Evolutionary conservation across 2,329 filamentous ascomycete genomes (phyloP), one percentile per base, ranked within the genome.

Genomic region (Neurospora crassa): DNA sequence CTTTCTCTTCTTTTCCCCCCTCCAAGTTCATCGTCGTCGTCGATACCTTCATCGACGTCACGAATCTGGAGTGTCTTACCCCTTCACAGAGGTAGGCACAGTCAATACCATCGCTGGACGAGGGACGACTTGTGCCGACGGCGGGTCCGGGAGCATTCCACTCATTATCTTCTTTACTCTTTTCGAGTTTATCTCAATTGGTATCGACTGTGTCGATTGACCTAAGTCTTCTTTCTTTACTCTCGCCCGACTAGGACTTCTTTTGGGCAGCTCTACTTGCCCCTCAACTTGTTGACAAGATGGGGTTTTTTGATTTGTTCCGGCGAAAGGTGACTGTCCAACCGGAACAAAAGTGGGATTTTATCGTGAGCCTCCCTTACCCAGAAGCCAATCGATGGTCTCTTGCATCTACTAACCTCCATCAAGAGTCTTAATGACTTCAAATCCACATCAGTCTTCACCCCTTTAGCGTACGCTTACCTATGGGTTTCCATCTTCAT

Each of bases 301-400:
- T 94, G 91, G 85, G 87, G 76, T 92, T 90, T 78, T 84, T 88
- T 76, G 87, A 88, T 74, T 87, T 89, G 75, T 82, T 86, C 69
- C 84, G 84, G 71, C 91, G 91, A 79, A 80, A 84, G 78, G 86
- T 85, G 75, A 86, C 91, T 74, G 87, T 95, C 74, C 86, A 88
- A 74, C 90, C 92, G 72, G 95, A 97, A 81, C 93, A 96, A 83
- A 92, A 94, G 85, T 98, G 95, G 95, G 92, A 94, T 78, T 97
- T 94, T 80, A 94, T 98, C 79, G 92, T 93, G 83, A 79, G 91
- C 82, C 70, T 40, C 18, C 6, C 18, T 42, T 8, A 16, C 37
- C 16, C 16, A 43, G 34, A 24, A 40, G 16, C 70, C 68, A 53
- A 70, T 29, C 3, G 29, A 29, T 20, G 29, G 29, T 47, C 37